Evolutionary conservation across 805 yeast genomes (phyloP), one percentile per base, ranked within the genome.

Genomic region (Torulaspora delbrueckii): DNA sequence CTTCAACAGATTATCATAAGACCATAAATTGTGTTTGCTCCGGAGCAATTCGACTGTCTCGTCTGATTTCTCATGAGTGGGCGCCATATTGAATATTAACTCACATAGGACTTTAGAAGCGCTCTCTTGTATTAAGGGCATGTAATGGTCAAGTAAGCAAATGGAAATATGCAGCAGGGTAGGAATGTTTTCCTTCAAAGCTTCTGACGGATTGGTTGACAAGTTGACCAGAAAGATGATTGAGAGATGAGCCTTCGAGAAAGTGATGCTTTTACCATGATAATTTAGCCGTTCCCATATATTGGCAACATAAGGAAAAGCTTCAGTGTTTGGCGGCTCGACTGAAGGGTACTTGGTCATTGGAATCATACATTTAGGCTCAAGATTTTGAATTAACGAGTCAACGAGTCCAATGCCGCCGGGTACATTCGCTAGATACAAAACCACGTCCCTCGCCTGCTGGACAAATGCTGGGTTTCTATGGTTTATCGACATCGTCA

Each of bases 331-430:
- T 3, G 65, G 58, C 0, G 70, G 63, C 25, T 60, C 69, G 5
- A 58, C 35, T 12, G 52, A 40, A 2, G 69, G 60, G 6, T 66
- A 65, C 30, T 73, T 76, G 18, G 81, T 79, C n/a, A 54, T 51
- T 1, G 96, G 96, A n/a, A 93, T 82, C 95, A 91, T 88, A 4
- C 82, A 73, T 53, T 81, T 84, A 2, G 98, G 97, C 54, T 85
- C 86, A 37, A 93, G 69, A 53, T 86, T 84, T 4, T 71, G 69
- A 19, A 89, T 69, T 46, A 95, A 69, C 9, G 79, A 74, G 45
- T 86, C 90, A 26, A 84, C 72, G 26, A 72, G 63, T 0, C 73
- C 69, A 18, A 76, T 57, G 40, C 79, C 79, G 1, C 81, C 79
- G 0, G 95, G 69, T 27, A 65, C 63, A 30, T 63, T 65, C 4